Evolutionary conservation across 805 yeast species (phyloP).

Genomic region (Debaryomyces maramus): DNA sequence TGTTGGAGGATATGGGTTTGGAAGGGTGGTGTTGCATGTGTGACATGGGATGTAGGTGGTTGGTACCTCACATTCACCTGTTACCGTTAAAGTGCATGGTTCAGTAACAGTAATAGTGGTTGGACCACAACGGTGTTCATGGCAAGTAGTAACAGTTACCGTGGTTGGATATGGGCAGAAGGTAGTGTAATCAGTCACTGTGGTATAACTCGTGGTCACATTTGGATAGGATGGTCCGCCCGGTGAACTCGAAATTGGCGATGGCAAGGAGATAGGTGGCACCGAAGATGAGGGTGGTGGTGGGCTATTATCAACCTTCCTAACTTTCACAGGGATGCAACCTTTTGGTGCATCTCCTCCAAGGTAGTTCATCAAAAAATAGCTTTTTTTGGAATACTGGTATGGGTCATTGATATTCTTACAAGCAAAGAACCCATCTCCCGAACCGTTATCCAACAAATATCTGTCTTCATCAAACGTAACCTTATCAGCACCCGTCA

Average conservation of each 20-base stretch:
- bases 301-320: no score
- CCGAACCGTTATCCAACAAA: slow-evolving; percentile 15
- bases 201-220: slow-evolving; percentile 40
- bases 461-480: slow-evolving; percentile 16
- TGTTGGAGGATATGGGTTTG: no score
- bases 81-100: slow-evolving; percentile 76
- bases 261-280: slow-evolving; percentile 4
- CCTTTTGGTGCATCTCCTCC: slow-evolving; percentile 1
- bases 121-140: slow-evolving; percentile 11
- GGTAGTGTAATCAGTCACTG: slow-evolving; percentile 53
- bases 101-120: slow-evolving; percentile 64
- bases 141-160: slow-evolving; percentile 51
- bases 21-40: not conserved
- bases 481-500: slow-evolving; percentile 9
- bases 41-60: slow-evolving; percentile 32
- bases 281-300: no score
- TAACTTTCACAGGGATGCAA: slow-evolving; percentile 9
- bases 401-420: slow-evolving; percentile 31
- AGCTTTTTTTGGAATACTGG: slow-evolving; percentile 18
- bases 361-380: slow-evolving; percentile 15
- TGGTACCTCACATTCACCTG: slow-evolving; percentile 74
- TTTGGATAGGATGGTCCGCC: slow-evolving; percentile 1
- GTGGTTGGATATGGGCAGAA: slow-evolving; percentile 75
- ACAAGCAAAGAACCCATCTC: slow-evolving; percentile 24
- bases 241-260: not conserved